Conservation (phyloP, 2,329 filamentous ascomycete species). For the Verticillium zaregamsianum region DNA sequence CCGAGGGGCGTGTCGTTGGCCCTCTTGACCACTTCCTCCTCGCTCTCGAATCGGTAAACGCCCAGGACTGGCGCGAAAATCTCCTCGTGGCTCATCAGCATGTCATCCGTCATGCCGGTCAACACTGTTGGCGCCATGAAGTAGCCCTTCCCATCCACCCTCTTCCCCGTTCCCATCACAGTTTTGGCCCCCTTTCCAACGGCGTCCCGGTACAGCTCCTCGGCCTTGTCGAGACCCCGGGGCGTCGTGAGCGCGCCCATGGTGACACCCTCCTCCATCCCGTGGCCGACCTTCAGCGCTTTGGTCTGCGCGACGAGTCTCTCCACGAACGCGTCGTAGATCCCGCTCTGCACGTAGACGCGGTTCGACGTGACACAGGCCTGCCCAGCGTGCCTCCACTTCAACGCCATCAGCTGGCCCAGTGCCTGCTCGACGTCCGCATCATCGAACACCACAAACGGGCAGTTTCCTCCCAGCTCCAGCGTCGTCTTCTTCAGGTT, state of each 20-base stretch:
- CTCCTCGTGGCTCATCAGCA: conserved; percentile 66
- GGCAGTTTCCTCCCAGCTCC: conserved; percentile 68
- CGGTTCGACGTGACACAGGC: conserved; percentile 49
- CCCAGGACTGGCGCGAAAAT: conserved; percentile 74
- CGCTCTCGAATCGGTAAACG: conserved; percentile 65
- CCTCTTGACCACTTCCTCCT: conserved; percentile 66
- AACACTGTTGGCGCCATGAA: conserved; percentile 73
- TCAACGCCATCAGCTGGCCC: conserved; percentile 43
- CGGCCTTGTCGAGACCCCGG: conserved; percentile 51
- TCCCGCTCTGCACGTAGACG: conserved; percentile 31
- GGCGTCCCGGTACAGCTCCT: conserved; percentile 60
- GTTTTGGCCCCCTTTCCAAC: conserved; percentile 57
- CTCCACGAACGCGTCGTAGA: conserved; percentile 58
- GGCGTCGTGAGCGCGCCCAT: conserved; percentile 58
- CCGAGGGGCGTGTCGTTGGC: conserved; percentile 69
- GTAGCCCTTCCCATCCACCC: conserved; percentile 50
- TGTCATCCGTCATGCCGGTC: conserved; percentile 61
- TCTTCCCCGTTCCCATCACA: conserved; percentile 55
- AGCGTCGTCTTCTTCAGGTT: conserved; percentile 64
- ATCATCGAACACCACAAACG: conserved; percentile 62
- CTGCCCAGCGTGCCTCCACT: conserved; percentile 25
- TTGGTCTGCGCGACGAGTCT: conserved; percentile 48
- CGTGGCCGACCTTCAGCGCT: conserved; percentile 58
- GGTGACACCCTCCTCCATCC: conserved; percentile 49
- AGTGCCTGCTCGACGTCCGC: conserved; percentile 62